Evolutionary conservation across 768 basidiomycete genomes (phyloP), one percentile per base, ranked within the genome.

Genomic region (Rhizopogon roseolus): DNA sequence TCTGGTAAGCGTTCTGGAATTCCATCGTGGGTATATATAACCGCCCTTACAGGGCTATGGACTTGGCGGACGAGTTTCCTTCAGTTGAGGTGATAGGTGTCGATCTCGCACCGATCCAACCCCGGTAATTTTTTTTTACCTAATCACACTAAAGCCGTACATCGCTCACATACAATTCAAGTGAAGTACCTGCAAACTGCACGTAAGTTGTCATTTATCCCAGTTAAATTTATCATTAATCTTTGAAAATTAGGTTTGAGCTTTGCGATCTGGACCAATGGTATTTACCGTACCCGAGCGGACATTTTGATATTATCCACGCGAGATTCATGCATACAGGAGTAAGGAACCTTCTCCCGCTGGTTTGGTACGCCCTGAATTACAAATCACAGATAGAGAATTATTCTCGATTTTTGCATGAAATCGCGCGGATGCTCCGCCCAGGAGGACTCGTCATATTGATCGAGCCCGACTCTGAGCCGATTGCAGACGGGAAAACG

Each of bases 31-130:
- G 42, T 58, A 50, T 49, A 37, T 50, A 6, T 50, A 36, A 11
- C 45, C 50, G 28, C 51, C 29, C 39, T 49, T 32, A 45, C 60
- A 87, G 85, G 86, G 83, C 86, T 25, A 81, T 87, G 58, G 82
- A 83, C 66, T 79, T 88, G 70, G 86, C 86, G 46, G 84, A 87
- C 60, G 84, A 85, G 66, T 88, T 88, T 66, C 82, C 81, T 41
- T 65, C 70, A 46, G 83, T 76, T 54, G 82, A 86, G 58, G 82
- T 88, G 57, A 77, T 83, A 64, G 86, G 85, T 22, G 73, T 86
- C 56, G 86, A 88, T 72, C 76, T 88, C 34, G 85, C 85, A 22
- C 86, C 86, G 57, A 80, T 88, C 39, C 86, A 88, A 63, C 84
- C 86, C 46, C 77, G 81, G 86, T 87, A 68, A 53, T 64, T 62